phyloP scores from a whole-genome alignment of 2,329 filamentous ascomycete genomes.

The Alternaria triticimaculans region DNA sequence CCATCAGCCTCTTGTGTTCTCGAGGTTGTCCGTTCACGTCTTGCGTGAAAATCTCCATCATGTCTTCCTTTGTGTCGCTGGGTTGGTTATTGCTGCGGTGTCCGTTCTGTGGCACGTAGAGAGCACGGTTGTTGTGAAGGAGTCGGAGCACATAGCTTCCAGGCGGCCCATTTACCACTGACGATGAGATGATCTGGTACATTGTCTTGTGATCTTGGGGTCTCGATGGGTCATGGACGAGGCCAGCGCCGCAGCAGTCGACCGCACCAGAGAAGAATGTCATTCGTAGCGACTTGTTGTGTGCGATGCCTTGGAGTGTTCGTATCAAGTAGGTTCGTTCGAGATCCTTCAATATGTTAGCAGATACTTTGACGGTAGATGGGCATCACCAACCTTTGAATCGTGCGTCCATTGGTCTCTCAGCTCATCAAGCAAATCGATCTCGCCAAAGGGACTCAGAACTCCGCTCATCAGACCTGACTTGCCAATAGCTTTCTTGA shows the following conservation, averaged over 20 bases:
- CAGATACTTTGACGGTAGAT: neutral
- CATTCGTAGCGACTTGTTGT: constrained; percentile 95
- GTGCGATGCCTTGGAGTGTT: constrained; percentile 91
- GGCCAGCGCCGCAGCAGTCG: constrained; percentile 87
- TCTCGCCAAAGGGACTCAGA: constrained; percentile 93
- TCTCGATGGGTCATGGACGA: constrained; percentile 91
- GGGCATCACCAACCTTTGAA: constrained; percentile 68
- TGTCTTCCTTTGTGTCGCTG: constrained; percentile 96
- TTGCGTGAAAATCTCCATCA: constrained; percentile 99
- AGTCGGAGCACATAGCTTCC: constrained; percentile 87
- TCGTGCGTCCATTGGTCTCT: constrained; percentile 99
- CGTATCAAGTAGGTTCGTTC: constrained; percentile 96
- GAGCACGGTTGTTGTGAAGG: constrained; percentile 90
- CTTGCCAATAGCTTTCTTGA: constrained; percentile 97
- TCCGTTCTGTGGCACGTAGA: constrained; percentile 93
- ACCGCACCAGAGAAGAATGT: constrained; percentile 95
- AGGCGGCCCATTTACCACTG: constrained; percentile 88
- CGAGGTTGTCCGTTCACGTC: constrained; percentile 84
- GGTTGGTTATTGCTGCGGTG: constrained; percentile 71
- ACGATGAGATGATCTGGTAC: constrained; percentile 96
- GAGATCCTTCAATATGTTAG: constrained; percentile 67
- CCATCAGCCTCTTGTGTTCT: constrained; percentile 93
- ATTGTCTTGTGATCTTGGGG: constrained; percentile 97
- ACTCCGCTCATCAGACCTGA: constrained; percentile 94
- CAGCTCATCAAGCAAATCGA: constrained; percentile 92